A percentile compares a stretch with the other conserved stretches of the same genome.
Conservation (phyloP, 331 rosid species). For the Malus hybrid region DNA sequence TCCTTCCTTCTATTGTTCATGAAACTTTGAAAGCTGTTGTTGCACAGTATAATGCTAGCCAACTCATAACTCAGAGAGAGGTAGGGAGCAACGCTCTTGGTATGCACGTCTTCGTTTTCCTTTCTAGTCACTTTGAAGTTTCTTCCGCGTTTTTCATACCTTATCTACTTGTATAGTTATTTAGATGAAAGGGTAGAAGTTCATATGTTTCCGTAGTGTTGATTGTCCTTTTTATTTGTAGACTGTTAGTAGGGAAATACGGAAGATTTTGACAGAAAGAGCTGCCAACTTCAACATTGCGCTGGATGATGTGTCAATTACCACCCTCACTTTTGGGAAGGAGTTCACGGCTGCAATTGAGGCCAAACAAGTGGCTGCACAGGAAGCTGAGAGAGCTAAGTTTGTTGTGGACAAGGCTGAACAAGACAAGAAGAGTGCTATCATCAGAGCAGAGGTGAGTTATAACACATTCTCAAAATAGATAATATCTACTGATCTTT, state of each 20-base stretch:
- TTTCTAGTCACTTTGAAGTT: not conserved
- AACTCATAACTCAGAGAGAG: conserved; percentile 96
- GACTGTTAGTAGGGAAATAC: conserved; percentile 88
- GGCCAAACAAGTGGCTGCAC: conserved; percentile 99
- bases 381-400: conserved; percentile 97
- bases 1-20: conserved; percentile 89
- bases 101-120: not conserved
- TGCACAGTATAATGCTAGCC: conserved; percentile 95
- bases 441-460: conserved; percentile 88
- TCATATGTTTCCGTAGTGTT: not conserved
- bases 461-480: not conserved
- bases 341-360: conserved; percentile 97
- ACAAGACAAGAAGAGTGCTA: conserved; percentile 90
- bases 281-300: conserved; percentile 83
- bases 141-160: not conserved
- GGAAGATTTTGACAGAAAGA: conserved; percentile 79
- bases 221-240: conserved; percentile 19
- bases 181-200: not conserved
- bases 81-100: conserved; percentile 20
- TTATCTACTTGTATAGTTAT: not conserved
- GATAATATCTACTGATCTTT: not conserved
- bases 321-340: conserved; percentile 73
- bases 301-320: conserved; percentile 95
- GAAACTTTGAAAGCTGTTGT: conserved; percentile 98
- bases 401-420: conserved; percentile 95